Base-by-base conservation (phyloP, 169 alveolate species). In the Babesia divergens region DNA sequence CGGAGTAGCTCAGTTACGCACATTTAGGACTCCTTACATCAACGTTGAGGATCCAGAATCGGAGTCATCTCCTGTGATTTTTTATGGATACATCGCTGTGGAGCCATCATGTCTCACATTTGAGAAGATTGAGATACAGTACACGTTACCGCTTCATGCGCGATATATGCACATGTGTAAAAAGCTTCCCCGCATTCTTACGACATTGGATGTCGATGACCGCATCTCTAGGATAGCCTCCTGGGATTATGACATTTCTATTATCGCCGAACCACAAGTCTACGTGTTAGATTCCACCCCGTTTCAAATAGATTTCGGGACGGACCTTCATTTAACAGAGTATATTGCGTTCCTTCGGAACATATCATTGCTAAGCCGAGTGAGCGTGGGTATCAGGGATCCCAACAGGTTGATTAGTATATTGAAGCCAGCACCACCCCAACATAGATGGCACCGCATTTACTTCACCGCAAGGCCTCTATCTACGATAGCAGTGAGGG, bases 121-220 rank as follows among this genome's bases (percentile, higher is more conserved):
- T n/a, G 64, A 40, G 5, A 47, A 55, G 43, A 22, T 77, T 24
- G 46, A 26, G 24, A 14, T 77, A 16, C 54, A 56, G 38, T 69
- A 43, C 53, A 44, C 59, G 29, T 62, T 77, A 42, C 68, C 50
- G 24, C 3, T 68, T 42, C 86, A 77, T 52, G 43, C 74, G 59
- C 34, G 86, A 20, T 77, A 77, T 60, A 43, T 69, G 81, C 58
- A 77, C 53, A 77, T 77, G 86, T 37, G 56, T 60, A 56, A 67
- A 52, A 59, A 59, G 4, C 9, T 44, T 46, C 11, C 47, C 47
- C 47, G 20, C 16, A 6, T 20, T 3, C 26, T 38, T 20, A 46
- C 71, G 1, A 47, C 65, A 9, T 44, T 1, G 52, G 76, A 62
- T 20, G 28, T 37, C n/a, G 34, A 20, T 11, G 50, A 43, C 8